A percentile compares a stretch with the other conserved stretches of the same genome.
Conservation (phyloP, 805 yeast species). For the Sugiyamaella mastotermitis region DNA sequence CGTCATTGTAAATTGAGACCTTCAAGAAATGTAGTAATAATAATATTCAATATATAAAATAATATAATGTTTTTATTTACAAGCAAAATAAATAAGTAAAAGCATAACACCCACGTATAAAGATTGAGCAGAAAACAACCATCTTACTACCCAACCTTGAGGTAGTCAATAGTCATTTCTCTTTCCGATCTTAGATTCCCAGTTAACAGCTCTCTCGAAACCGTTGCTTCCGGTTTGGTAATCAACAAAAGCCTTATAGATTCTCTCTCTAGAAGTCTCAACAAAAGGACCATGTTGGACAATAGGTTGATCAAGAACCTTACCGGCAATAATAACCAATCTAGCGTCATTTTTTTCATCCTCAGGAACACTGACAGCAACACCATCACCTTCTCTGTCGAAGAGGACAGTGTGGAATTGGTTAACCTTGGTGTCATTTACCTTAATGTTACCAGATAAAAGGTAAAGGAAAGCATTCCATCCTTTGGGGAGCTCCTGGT, state of each 20-base stretch:
- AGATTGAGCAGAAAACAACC: too few species aligned
- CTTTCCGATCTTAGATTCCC: conserved; percentile 30
- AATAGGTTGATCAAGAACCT: conserved; percentile 63
- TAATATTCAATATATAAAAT: too few species aligned
- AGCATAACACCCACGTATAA: too few species aligned
- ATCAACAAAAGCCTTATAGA: conserved; percentile 63
- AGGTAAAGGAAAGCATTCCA: conserved; percentile 69
- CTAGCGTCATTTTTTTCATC: conserved; percentile 41
- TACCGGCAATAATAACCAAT: conserved; percentile 72
- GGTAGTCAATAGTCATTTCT: conserved; percentile 5
- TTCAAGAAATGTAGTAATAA: too few species aligned
- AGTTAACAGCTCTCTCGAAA: conserved; percentile 29
- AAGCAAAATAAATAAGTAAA: too few species aligned
- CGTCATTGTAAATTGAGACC: too few species aligned
- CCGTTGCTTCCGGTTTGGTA: conserved; percentile 46
- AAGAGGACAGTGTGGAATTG: conserved; percentile 55
- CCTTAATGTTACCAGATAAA: conserved; percentile 50
- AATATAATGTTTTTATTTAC: too few species aligned
- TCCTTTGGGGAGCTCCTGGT: conserved; percentile 51
- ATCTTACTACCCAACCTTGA: too few species aligned
- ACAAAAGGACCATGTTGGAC: conserved; percentile 93
- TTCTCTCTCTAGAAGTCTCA: conserved; percentile 59
- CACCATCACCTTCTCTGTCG: conserved; percentile 59
- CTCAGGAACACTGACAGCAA: conserved; percentile 49
- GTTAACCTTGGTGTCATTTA: conserved; percentile 39